Base-by-base conservation (phyloP, 1,284 basidiomycete genomes). In the Erythrobasidium hasegawianum region DNA sequence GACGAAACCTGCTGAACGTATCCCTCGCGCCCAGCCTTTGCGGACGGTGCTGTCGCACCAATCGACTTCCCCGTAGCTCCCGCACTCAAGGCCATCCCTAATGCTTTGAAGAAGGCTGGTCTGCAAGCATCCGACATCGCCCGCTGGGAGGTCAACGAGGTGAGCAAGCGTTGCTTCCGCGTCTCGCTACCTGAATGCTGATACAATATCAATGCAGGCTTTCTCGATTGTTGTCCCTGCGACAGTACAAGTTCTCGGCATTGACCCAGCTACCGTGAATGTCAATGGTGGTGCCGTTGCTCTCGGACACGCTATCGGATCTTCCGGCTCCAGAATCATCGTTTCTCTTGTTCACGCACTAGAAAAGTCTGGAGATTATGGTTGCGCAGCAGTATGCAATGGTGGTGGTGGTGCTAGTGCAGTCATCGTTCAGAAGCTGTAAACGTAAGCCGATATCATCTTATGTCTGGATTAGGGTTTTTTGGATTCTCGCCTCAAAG, bases 31-130 rank as follows among this genome's bases (percentile, higher is more conserved):
- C 47, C 76, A 96, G 92, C 92, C 5, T 97, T 90, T 79, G 92
- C 96, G 69, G 96, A 99, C 80, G 92, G 90, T 70, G 96, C 96
- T 74, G 87, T 92, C 73, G 91, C 90, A 33, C 96, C 96, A 41
- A 89, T 97, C 73, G 92, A 98, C 79, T 99, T 99, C 86, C 93
- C 95, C 54, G 84, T 86, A 72, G 96, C 96, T 29, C 96, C 96
- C 27, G 89, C 95, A 26, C 39, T 64, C 29, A 76, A 78, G 64
- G 95, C 94, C 40, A 81, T 98, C 53, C 96, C 96, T 45, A 80
- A 85, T 70, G 96, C 96, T 9, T 83, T 99, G 66, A 81, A 93
- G 81, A 86, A 84, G 71, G 96, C 95, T 54, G 89, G 89, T 72
- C 81, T 98, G 66, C 85, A 85, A 33, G 77, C 87, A 67, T 82